Percentiles rank a stretch among this genome's conserved stretches.
Evolutionary conservation across 2,329 filamentous ascomycete genomes (phyloP).

Genomic region (Neopestalotiopsis rosae): DNA sequence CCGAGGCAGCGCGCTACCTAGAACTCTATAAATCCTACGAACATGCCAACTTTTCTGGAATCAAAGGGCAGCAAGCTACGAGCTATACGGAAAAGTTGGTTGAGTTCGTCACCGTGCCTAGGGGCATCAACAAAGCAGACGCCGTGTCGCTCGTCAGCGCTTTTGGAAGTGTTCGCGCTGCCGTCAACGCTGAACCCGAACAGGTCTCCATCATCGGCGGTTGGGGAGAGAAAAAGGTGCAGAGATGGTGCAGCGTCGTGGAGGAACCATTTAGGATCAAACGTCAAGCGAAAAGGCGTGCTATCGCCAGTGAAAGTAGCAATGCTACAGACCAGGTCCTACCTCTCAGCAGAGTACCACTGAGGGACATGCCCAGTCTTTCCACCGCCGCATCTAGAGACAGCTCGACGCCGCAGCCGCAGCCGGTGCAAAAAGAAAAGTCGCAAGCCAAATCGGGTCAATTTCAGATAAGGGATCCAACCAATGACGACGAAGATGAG

Average conservation of each 20-base stretch:
- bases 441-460: conserved; percentile 30
- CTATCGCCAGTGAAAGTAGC: conserved; percentile 32
- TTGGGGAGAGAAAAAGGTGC: conserved; percentile 96
- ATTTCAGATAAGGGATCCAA: conserved; percentile 44
- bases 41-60: conserved; percentile 78
- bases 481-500: conserved; percentile 52
- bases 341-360: conserved; percentile 45
- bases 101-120: conserved; percentile 89
- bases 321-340: conserved; percentile 42
- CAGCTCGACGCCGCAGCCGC: conserved; percentile 28
- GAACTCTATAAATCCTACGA: conserved; percentile 96
- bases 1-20: conserved; percentile 91
- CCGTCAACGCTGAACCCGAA: conserved; percentile 86
- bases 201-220: conserved; percentile 84
- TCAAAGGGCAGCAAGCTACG: conserved; percentile 83
- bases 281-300: conserved; percentile 63
- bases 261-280: conserved; percentile 83
- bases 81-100: conserved; percentile 86
- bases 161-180: conserved; percentile 87
- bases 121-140: conserved; percentile 93
- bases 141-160: conserved; percentile 88
- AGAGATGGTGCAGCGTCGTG: conserved; percentile 81
- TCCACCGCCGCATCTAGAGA: conserved; percentile 29
- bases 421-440: conserved; percentile 21
- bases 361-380: conserved; percentile 44